Evolutionary conservation across 2,329 filamentous ascomycete genomes (phyloP).

Genomic region (Colletotrichum godetiae): DNA sequence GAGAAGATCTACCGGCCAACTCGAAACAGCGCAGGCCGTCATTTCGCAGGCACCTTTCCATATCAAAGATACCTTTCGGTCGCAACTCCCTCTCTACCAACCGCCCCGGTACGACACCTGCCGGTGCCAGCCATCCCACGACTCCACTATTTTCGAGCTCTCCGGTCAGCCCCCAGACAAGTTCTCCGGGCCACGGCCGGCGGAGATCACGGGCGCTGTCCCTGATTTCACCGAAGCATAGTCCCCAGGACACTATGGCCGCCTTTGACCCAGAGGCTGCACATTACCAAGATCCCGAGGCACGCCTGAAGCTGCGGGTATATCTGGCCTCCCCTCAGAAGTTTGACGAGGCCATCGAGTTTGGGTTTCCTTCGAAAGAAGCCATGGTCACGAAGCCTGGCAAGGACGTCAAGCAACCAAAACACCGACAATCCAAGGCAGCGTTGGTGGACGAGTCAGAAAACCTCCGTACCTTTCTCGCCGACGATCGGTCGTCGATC

Average conservation of each 20-base stretch:
- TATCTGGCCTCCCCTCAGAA: conserved; percentile 92
- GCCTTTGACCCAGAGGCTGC: conserved; percentile 78
- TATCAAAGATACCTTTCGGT: conserved; percentile 73
- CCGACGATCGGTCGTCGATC: conserved; percentile 67
- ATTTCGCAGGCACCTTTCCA: conserved; percentile 78
- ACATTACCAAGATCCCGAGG: conserved; percentile 92
- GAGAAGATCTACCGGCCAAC: conserved; percentile 59
- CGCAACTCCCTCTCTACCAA: conserved; percentile 64
- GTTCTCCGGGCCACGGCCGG: conserved; percentile 51
- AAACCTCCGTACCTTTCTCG: conserved; percentile 67
- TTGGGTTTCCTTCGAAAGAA: conserved; percentile 83
- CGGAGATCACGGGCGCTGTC: conserved; percentile 67
- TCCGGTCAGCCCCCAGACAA: conserved; percentile 23
- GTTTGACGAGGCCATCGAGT: conserved; percentile 95
- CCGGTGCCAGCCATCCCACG: conserved; percentile 37
- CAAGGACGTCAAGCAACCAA: conserved; percentile 42
- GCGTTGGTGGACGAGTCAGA: conserved; percentile 53
- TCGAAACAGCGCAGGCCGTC: conserved; percentile 65
- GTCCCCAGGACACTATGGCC: conserved; percentile 55
- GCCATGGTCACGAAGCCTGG: conserved; percentile 47
- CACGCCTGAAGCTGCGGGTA: conserved; percentile 84
- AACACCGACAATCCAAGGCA: conserved; percentile 23
- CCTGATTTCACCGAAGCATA: conserved; percentile 62
- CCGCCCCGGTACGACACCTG: conserved; percentile 59
- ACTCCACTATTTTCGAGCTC: conserved; percentile 41